A percentile compares a stretch with the other conserved stretches of the same genome.
Conservation (phyloP, 2,329 filamentous ascomycete genomes). For the Zymoseptoria crescenta region DNA sequence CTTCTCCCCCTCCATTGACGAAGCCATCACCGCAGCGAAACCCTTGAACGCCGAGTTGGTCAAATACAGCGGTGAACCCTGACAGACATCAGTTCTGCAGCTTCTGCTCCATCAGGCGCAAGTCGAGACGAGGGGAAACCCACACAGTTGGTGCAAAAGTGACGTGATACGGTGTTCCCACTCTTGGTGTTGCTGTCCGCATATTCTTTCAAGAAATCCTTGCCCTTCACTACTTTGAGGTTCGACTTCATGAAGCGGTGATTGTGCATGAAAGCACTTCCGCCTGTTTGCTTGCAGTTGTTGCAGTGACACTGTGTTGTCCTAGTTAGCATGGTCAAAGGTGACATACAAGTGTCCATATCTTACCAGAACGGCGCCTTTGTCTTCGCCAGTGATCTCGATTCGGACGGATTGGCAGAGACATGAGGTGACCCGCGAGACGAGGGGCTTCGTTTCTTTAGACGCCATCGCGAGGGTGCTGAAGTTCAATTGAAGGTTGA, state of each 20-base stretch:
- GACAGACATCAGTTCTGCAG: background rate
- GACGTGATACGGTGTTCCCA: constrained; percentile 19
- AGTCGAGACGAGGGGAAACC: constrained; percentile 2
- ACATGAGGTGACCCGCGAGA: constrained; percentile 15
- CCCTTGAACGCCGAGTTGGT: constrained; percentile 16
- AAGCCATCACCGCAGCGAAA: constrained; percentile 12
- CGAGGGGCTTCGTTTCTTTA: constrained; percentile 7
- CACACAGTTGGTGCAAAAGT: constrained; percentile 26
- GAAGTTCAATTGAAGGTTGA: background rate
- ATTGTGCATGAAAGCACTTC: constrained; percentile 26
- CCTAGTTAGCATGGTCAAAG: background rate
- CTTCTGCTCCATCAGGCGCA: background rate
- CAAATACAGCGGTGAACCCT: constrained; percentile 19
- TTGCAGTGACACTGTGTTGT: constrained; percentile 21
- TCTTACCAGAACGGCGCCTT: constrained; percentile 19
- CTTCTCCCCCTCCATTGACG: constrained; percentile 13
- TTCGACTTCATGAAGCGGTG: constrained; percentile 22
- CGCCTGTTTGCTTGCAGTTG: constrained; percentile 20
- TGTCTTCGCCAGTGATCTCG: constrained; percentile 22
- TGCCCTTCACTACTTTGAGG: constrained; percentile 19
- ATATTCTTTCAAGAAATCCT: constrained; percentile 18
- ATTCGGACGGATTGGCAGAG: constrained; percentile 23
- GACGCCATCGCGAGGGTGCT: background rate
- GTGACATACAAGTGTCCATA: background rate
- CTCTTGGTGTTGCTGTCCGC: constrained; percentile 21